Base-by-base conservation (phyloP, 2,329 filamentous ascomycete genomes). In the Botrytis cinerea region DNA sequence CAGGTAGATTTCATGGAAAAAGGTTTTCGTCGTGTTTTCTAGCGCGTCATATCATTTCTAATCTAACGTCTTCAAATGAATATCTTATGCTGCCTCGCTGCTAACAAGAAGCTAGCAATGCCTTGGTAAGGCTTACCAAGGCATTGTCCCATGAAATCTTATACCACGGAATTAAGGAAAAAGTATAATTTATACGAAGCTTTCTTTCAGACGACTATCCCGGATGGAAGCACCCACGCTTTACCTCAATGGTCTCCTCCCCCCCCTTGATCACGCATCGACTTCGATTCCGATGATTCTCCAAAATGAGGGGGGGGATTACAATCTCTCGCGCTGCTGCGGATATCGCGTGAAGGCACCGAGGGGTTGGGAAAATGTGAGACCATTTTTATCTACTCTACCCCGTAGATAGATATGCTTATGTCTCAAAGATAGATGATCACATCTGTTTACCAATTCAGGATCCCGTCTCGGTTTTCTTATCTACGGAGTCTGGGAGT, bases 281-380 rank as follows among this genome's bases (percentile, higher is more conserved):
- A 32, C 45, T 51, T 16, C 32, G 14, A 51, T n/a, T 51, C 64
- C 64, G 64, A 67, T n/a, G 35, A 40, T 67, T n/a, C 46, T 32
- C 64, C 64, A 54, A 54, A 28, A 67, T 67, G 64, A 67, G 64
- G 43, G 64, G 51, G 64, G 38, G 18, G 18, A 32, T 8, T 28
- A 8, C 38, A n/a, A 67, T 51, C 48, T n/a, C 48, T 54, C 48
- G 12, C n/a, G 48, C 25, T 10, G n/a, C 48, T 12, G 46, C 25
- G 46, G 64, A 40, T 67, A 51, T 40, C 46, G 43, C 45, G 64
- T 67, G 25, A n/a, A n/a, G 48, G 48, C 48, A n/a, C 25, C 48
- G 48, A 54, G 64, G 46, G 63, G 46, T 48, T 68, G 48, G 64
- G 64, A 48, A 68, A 57, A 28, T 40, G 46, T 68, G 64, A 68